Evolutionary conservation across 805 yeast genomes (phyloP).

Genomic region (Candida krabiensis): DNA sequence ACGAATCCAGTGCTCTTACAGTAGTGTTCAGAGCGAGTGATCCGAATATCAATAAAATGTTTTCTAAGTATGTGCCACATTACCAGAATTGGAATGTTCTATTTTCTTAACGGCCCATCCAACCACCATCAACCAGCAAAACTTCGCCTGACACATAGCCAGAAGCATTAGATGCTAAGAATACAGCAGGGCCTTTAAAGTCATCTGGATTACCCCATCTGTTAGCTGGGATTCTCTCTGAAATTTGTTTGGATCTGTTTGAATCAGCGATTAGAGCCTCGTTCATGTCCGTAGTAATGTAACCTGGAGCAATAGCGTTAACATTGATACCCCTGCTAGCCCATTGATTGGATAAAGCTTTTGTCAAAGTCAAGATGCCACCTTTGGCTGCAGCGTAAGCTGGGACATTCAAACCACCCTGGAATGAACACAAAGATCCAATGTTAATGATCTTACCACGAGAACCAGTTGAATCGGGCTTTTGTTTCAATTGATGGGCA

Average conservation of each 20-base stretch:
- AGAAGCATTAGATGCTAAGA: constrained; percentile 48
- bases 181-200: constrained; percentile 41
- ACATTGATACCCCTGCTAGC: constrained; percentile 40
- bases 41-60: too few species aligned
- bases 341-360: constrained; percentile 43
- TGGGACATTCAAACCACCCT: constrained; percentile 38
- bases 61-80: too few species aligned
- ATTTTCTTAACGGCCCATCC: too few species aligned
- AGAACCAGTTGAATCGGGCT: background rate
- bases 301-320: constrained; percentile 50
- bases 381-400: constrained; percentile 43
- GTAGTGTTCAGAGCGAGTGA: too few species aligned
- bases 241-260: constrained; percentile 27
- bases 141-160: constrained; percentile 51
- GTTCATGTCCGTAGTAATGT: constrained; percentile 45
- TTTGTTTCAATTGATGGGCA: background rate
- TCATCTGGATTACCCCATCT: constrained; percentile 49
- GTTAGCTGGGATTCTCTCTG: constrained; percentile 41
- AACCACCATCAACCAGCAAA: constrained; percentile 55
- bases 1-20: too few species aligned
- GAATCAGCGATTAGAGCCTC: constrained; percentile 27
- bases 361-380: constrained; percentile 35
- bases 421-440: constrained; percentile 37
- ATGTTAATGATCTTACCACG: too few species aligned
- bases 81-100: too few species aligned